phyloP scores from a whole-genome alignment of 768 basidiomycete genomes.

The Amanita pallidorosea region DNA sequence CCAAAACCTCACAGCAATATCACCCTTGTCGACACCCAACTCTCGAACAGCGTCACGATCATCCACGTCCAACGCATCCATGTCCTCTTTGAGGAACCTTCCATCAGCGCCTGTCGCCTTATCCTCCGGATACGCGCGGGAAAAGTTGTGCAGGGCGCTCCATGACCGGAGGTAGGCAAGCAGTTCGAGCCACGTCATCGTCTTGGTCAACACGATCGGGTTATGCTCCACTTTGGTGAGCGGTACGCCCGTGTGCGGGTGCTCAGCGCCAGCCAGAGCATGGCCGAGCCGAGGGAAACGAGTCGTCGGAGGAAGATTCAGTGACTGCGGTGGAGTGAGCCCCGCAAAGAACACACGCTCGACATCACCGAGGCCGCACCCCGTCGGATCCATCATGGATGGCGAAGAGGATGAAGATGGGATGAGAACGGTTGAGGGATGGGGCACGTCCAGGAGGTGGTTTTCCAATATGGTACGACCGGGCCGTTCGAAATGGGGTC shows the following conservation, averaged over 20 bases:
- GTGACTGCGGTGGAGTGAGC: conserved; percentile 12
- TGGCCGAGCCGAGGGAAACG: conserved; percentile 7
- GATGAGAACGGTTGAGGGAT: conserved; percentile 25
- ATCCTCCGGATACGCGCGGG: conserved; percentile 54
- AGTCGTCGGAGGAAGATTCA: conserved; percentile 2
- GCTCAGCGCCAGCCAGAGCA: neutral
- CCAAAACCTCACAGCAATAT: conserved; percentile 59
- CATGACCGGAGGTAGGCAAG: conserved; percentile 62
- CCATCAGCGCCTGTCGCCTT: no score
- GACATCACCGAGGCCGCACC: conserved; percentile 27
- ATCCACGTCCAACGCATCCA: no score
- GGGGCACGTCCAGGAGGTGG: conserved; percentile 64
- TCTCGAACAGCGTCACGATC: conserved; percentile 10
- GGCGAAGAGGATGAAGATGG: neutral
- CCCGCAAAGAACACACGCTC: conserved; percentile 53
- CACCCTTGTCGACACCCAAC: conserved; percentile 27
- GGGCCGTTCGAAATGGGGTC: conserved; percentile 76
- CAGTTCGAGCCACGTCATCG: conserved; percentile 53
- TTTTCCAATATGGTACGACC: conserved; percentile 67
- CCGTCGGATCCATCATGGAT: conserved; percentile 7
- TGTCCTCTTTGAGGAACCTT: no score
- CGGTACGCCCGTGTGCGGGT: conserved; percentile 26
- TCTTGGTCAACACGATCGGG: conserved; percentile 45
- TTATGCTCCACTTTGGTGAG: conserved; percentile 15
- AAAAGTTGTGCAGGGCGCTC: conserved; percentile 60